Base-by-base conservation (phyloP, 2,329 filamentous ascomycete genomes). In the Hypocrella siamensis region DNA sequence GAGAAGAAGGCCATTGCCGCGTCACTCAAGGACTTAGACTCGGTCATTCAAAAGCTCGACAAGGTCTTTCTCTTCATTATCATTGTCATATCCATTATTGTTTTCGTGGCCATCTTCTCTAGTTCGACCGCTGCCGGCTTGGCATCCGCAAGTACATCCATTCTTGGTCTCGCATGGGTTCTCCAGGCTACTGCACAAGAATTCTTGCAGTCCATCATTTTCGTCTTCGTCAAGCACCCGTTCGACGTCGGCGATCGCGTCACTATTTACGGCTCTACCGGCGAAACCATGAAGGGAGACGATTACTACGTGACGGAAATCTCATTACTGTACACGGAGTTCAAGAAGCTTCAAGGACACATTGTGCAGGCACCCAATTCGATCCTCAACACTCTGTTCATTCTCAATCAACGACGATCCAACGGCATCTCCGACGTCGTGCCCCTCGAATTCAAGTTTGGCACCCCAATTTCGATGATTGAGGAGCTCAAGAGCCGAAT, bases 271-370 rank as follows among this genome's bases (percentile, higher is more conserved):
- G 86, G 86, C 33, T 92, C 85, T 45, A 84, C 84, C 1, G 88
- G 88, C 38, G 67, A 75, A n/a, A 52, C 67, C 12, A 67, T 84
- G 47, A 71, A 68, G 22, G 86, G 86, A 28, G 88, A 94, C 44
- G 88, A 94, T 46, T 96, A 93, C 56, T 94, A 93, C 42, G 86
- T 96, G 33, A 93, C 92, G 33, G 83, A 93, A 48, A 92, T 96
- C 34, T 80, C 84, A 2, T 66, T 96, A 2, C 67, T 94, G 12
- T 96, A 90, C 52, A 96, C 88, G 11, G 88, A 94, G 48, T 94
- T 94, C 63, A 94, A 94, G 66, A 94, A 94, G 63, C 88, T 94
- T 81, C 79, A 94, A 54, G 88, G 88, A 2, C 86, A 94, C 45
- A 79, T 94, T 17, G 88, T 96, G 1, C 88, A 94, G 54, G 88